A percentile compares a stretch with the other conserved stretches of the same genome.
Evolutionary conservation across 768 basidiomycete species (phyloP).

Genomic region (Pleurotus cornucopiae): DNA sequence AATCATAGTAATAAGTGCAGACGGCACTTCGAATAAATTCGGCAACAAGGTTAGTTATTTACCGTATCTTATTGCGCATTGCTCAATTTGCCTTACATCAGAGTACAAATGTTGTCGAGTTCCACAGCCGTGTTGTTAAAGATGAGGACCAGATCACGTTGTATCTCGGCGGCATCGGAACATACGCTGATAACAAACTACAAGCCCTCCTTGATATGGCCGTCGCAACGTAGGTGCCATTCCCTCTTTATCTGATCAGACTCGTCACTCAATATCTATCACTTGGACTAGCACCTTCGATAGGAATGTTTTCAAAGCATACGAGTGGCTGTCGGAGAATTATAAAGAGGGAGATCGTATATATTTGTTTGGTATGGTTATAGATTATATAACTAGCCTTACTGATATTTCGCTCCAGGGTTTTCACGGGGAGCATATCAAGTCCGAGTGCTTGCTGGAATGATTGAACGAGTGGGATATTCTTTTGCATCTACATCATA

Average conservation of each 20-base stretch:
- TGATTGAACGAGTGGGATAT: conserved; percentile 34
- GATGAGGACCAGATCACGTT: conserved; percentile 19
- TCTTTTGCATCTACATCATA: neutral
- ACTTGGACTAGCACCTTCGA: conserved; percentile 27
- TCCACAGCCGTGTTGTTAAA: conserved; percentile 20
- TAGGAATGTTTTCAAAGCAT: conserved; percentile 30
- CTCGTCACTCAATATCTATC: neutral
- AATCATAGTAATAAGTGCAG: neutral
- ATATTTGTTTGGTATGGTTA: conserved; percentile 34
- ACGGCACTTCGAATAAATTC: conserved; percentile 26
- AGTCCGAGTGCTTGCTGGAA: conserved; percentile 36
- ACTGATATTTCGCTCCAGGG: conserved; percentile 19
- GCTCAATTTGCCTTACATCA: conserved; percentile 1
- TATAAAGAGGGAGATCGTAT: conserved; percentile 34
- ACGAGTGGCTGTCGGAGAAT: conserved; percentile 37
- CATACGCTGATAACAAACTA: conserved; percentile 18
- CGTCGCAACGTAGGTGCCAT: conserved; percentile 12
- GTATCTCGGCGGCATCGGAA: conserved; percentile 28
- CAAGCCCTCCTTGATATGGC: conserved; percentile 14
- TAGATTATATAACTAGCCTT: neutral
- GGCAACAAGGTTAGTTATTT: conserved; percentile 12
- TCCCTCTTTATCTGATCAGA: neutral
- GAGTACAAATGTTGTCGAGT: conserved; percentile 27
- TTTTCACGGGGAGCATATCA: conserved; percentile 49
- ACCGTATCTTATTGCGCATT: neutral